Evolutionary conservation across 2,329 filamentous ascomycete genomes (phyloP).

Genomic region (Didymella exigua): DNA sequence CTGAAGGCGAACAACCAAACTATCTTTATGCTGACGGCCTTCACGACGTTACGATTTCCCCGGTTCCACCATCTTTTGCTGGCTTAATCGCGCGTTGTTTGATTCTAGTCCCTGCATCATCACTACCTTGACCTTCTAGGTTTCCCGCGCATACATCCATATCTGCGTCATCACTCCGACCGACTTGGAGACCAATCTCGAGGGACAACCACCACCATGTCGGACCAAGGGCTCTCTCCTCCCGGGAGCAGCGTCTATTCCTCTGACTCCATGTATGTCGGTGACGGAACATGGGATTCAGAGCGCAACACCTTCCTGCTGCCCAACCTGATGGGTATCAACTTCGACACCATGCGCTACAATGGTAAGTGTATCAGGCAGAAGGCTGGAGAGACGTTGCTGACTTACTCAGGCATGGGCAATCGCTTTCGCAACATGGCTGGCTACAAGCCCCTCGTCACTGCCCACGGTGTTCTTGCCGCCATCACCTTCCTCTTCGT

Average conservation of each 20-base stretch:
- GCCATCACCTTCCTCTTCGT: slow-evolving; percentile 76
- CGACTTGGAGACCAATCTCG: background rate
- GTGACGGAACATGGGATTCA: slow-evolving; percentile 84
- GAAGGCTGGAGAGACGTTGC: background rate
- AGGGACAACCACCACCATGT: slow-evolving; percentile 28
- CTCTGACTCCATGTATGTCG: slow-evolving; percentile 75
- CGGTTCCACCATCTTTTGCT: slow-evolving; percentile 15
- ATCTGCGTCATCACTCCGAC: slow-evolving; percentile 12
- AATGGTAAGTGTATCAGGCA: slow-evolving; percentile 64
- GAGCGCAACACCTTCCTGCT: slow-evolving; percentile 77
- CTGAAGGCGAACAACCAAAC: slow-evolving; percentile 19
- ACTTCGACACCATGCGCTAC: slow-evolving; percentile 82
- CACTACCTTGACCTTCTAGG: background rate
- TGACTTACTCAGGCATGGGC: slow-evolving; percentile 71
- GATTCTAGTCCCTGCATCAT: slow-evolving; percentile 15
- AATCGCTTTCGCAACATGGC: slow-evolving; percentile 74
- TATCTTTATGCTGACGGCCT: slow-evolving; percentile 25
- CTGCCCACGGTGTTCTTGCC: slow-evolving; percentile 73
- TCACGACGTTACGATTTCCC: slow-evolving; percentile 43
- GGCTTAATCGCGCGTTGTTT: slow-evolving; percentile 18
- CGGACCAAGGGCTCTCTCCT: slow-evolving; percentile 60
- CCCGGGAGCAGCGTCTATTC: slow-evolving; percentile 75
- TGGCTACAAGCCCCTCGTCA: slow-evolving; percentile 73
- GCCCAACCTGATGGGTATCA: slow-evolving; percentile 75
- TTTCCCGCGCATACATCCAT: slow-evolving; percentile 17